phyloP scores from a whole-genome alignment of 768 basidiomycete species.

The Brasilioporus rufonigricans region DNA sequence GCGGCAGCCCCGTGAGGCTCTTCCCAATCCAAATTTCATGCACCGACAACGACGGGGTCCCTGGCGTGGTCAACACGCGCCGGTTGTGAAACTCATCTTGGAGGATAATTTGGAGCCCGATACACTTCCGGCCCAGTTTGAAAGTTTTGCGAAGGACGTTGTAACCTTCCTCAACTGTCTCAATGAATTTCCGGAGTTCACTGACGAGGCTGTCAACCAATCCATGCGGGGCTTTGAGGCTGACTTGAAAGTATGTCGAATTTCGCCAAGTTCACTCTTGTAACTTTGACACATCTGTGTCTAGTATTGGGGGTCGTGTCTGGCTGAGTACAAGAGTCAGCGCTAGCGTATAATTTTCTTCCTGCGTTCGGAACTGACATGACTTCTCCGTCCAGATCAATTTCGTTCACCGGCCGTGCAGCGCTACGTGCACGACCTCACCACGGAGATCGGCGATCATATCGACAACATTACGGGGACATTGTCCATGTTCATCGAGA shows the following conservation, averaged over 20 bases:
- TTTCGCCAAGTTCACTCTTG: conserved; percentile 1
- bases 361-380: conserved; percentile 5
- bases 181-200: conserved; percentile 57
- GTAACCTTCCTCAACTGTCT: conserved; percentile 51
- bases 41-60: conserved; percentile 29
- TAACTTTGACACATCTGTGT: conserved; percentile 12
- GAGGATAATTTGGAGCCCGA: conserved; percentile 47
- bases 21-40: conserved; percentile 38
- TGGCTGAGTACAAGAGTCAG: conserved; percentile 46
- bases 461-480: conserved; percentile 50
- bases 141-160: conserved; percentile 46
- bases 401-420: conserved; percentile 53
- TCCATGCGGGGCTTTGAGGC: conserved; percentile 50
- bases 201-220: conserved; percentile 49
- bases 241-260: conserved; percentile 42
- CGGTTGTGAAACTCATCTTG: conserved; percentile 36
- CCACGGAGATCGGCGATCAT: conserved; percentile 52
- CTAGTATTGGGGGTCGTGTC: conserved; percentile 55
- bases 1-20: conserved; percentile 37
- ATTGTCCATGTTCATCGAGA: conserved; percentile 51
- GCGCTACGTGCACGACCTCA: conserved; percentile 53
- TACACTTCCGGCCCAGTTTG: conserved; percentile 45
- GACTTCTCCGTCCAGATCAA: conserved; percentile 36
- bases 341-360: background rate
- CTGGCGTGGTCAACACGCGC: conserved; percentile 35